Percentiles rank a stretch among this genome's conserved stretches.
phyloP scores from a whole-genome alignment of 2,329 filamentous ascomycete species.

The Ophiostoma quercus region DNA sequence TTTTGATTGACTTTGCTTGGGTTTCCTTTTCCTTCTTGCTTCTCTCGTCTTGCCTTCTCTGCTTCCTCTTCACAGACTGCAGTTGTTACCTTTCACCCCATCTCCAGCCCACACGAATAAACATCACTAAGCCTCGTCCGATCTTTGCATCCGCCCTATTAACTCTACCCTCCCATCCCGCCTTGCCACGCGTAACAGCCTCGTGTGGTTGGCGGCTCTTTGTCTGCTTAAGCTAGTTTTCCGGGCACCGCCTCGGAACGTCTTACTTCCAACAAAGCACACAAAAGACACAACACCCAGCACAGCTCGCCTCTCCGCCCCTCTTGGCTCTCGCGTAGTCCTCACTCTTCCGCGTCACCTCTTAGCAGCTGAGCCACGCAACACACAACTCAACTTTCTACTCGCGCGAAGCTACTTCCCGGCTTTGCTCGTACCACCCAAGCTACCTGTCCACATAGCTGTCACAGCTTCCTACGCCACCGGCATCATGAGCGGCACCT shows the following conservation, averaged over 20 bases:
- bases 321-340: neutral
- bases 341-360: conserved; percentile 12
- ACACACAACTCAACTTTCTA: neutral
- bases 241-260: neutral
- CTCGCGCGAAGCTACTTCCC: neutral
- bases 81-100: neutral
- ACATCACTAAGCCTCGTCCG: neutral
- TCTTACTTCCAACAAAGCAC: neutral
- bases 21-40: neutral
- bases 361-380: neutral
- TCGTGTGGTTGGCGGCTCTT: neutral
- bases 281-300: neutral
- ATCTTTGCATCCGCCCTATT: neutral
- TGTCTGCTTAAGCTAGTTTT: neutral
- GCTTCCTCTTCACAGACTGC: neutral
- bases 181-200: neutral
- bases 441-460: neutral
- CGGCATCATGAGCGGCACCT: conserved; percentile 18
- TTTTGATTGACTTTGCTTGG: neutral
- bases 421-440: neutral
- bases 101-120: neutral
- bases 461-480: neutral
- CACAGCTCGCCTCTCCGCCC: neutral
- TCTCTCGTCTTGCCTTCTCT: neutral
- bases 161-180: neutral